Percentiles rank a stretch among this genome's conserved stretches.
Conservation (phyloP, 768 basidiomycete genomes). For the Tremella yokohamensis region DNA sequence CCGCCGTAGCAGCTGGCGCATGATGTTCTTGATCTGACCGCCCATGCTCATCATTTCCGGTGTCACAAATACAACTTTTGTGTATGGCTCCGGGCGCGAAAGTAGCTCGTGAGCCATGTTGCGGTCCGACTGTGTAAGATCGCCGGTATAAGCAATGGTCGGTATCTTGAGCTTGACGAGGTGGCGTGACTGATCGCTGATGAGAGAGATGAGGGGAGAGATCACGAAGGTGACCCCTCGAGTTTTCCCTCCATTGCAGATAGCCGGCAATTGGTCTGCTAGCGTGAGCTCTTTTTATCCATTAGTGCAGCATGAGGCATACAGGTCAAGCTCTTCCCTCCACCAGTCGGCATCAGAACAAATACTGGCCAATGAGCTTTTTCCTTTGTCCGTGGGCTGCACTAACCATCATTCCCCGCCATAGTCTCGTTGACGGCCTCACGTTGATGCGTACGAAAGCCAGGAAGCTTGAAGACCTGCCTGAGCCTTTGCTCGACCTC, state of each 20-base stretch:
- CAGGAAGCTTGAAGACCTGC: constrained; percentile 61
- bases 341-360: constrained; percentile 93
- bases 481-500: constrained; percentile 62
- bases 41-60: constrained; percentile 81
- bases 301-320: constrained; percentile 35
- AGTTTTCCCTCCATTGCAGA: constrained; percentile 68
- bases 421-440: constrained; percentile 78
- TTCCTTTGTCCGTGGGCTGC: background rate
- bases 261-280: constrained; percentile 72
- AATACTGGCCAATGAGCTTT: constrained; percentile 59
- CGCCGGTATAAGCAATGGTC: constrained; percentile 66
- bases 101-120: constrained; percentile 44
- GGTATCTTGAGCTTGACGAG: constrained; percentile 65
- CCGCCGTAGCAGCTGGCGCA: constrained; percentile 60
- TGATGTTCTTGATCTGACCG: constrained; percentile 57
- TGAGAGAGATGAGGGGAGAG: constrained; percentile 87
- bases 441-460: constrained; percentile 79
- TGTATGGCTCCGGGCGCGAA: constrained; percentile 50
- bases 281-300: background rate
- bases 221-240: constrained; percentile 83
- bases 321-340: constrained; percentile 83
- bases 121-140: constrained; percentile 47
- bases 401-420: constrained; percentile 62
- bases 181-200: constrained; percentile 79
- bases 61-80: constrained; percentile 77